These are phyloP conservation scores for Chiua virens DNA, from an alignment of 768 basidiomycete genomes.

Conservation along the genomic window DNA sequence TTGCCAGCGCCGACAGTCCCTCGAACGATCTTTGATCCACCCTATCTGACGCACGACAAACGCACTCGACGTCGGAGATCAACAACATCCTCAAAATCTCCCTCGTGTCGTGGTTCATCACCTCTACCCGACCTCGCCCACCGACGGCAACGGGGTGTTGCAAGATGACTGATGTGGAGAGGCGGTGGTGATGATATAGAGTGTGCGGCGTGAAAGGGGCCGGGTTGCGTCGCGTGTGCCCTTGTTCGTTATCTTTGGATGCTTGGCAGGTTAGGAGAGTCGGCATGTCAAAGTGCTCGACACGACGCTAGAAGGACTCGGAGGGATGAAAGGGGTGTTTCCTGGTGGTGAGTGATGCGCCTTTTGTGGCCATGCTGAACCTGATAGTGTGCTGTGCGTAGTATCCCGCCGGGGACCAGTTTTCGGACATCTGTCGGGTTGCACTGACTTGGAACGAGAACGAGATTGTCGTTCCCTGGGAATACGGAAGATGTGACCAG, in stretches of 20 bases:
- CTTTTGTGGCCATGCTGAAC: neutral
- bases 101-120: too few species aligned
- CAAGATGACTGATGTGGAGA: constrained; percentile 56
- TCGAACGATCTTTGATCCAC: too few species aligned
- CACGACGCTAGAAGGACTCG: constrained; percentile 51
- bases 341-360: constrained; percentile 42
- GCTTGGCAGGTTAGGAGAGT: constrained; percentile 36
- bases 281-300: constrained; percentile 47
- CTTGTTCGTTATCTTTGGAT: neutral
- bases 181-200: constrained; percentile 55
- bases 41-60: constrained; percentile 51
- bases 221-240: constrained; percentile 36
- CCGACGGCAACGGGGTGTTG: constrained; percentile 45
- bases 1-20: too few species aligned
- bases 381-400: too few species aligned
- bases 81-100: too few species aligned
- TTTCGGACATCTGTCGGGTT: too few species aligned
- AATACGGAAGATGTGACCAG: too few species aligned
- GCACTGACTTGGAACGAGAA: too few species aligned
- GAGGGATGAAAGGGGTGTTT: constrained; percentile 40
- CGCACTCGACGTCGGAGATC: too few species aligned
- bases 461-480: constrained; percentile 39
- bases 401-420: too few species aligned
- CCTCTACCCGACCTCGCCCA: too few species aligned
- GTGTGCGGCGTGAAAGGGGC: constrained; percentile 55